Conservation (phyloP, 805 yeast genomes). For the Torulaspora indica region DNA sequence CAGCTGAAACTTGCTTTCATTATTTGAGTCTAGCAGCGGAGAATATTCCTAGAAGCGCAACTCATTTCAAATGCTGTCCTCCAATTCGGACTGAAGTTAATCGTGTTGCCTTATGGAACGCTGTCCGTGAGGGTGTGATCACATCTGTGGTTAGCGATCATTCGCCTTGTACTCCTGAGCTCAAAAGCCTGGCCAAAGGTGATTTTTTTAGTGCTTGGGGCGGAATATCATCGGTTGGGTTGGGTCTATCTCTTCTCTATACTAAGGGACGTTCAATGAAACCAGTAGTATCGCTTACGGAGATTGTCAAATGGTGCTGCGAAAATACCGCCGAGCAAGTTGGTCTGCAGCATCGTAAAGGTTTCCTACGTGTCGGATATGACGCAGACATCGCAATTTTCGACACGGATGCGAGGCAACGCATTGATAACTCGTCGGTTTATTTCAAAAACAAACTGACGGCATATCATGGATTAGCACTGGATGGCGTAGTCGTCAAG, state of each 20-base stretch:
- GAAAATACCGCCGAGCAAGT: conserved; percentile 81
- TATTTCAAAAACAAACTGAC: conserved; percentile 83
- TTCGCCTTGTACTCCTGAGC: conserved; percentile 91
- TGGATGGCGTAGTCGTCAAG: conserved; percentile 71
- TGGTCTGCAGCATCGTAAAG: conserved; percentile 70
- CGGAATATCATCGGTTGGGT: conserved; percentile 88
- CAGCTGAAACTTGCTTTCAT: conserved; percentile 95
- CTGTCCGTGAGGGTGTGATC: conserved; percentile 58
- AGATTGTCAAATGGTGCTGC: conserved; percentile 76
- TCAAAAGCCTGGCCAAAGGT: conserved; percentile 75
- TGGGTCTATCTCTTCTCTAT: conserved; percentile 77
- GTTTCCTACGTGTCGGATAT: conserved; percentile 63
- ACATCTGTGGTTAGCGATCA: conserved; percentile 91
- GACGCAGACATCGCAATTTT: conserved; percentile 89
- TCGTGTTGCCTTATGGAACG: conserved; percentile 71
- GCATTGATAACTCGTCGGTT: conserved; percentile 51
- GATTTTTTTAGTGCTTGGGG: conserved; percentile 96
- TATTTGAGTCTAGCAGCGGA: conserved; percentile 77
- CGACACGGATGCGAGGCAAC: conserved; percentile 53
- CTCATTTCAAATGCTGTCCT: conserved; percentile 91
- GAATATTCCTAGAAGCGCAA: conserved; percentile 66
- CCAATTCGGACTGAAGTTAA: conserved; percentile 80
- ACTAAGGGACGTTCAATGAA: conserved; percentile 59
- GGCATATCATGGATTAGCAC: conserved; percentile 69
- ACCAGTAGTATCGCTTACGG: conserved; percentile 50